Base-by-base conservation (phyloP, 2,329 filamentous ascomycete genomes). In the Myriosclerotinia curreyana region DNA sequence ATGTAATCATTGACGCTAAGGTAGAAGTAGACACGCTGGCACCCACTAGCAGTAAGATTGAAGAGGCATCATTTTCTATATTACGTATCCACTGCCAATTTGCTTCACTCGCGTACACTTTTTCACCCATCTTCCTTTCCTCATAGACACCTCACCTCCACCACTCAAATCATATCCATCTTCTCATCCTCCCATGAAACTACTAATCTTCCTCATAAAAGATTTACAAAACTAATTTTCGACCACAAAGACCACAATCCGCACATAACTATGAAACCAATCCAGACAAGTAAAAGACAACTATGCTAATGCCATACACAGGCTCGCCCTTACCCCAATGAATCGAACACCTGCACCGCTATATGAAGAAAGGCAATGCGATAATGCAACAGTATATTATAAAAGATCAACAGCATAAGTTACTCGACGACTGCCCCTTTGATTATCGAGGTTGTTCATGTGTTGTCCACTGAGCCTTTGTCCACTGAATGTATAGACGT, bases 231-330 rank as follows among this genome's bases (percentile, higher is more conserved):
- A 22, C 28, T 6, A 48, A 36, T 36, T 59, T 48, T 59, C 42
- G 36, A 36, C 55, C 55, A 34, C 55, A 59, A 59, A 14, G 44
- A 46, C n/a, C 42, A 48, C 42, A 25, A 36, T 42, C 44, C n/a
- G 42, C 42, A 36, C 48, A 48, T 20, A 36, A 36, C 42, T 48
- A 59, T 59, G 55, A 59, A 58, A 59, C 28, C 40, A 46, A 62
- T 22, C 20, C 50, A 12, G 28, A 62, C 12, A 38, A 51, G 40
- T 14, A 42, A 55, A 48, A 51, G 50, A 40, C 58, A 60, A 52
- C 36, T 56, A 56, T 62, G 60, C 51, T 62, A 56, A 56, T 62
- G 31, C 51, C 60, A 38, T 46, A 62, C 51, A 38, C 51, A 62
- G 40, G 40, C 51, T 62, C 50, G 55, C 55, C 55, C 31, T 54